Evolutionary conservation across 176 grass and related monocot genomes (phyloP), one percentile per base, ranked within the genome.

Genomic region (Lolium multiflorum): DNA sequence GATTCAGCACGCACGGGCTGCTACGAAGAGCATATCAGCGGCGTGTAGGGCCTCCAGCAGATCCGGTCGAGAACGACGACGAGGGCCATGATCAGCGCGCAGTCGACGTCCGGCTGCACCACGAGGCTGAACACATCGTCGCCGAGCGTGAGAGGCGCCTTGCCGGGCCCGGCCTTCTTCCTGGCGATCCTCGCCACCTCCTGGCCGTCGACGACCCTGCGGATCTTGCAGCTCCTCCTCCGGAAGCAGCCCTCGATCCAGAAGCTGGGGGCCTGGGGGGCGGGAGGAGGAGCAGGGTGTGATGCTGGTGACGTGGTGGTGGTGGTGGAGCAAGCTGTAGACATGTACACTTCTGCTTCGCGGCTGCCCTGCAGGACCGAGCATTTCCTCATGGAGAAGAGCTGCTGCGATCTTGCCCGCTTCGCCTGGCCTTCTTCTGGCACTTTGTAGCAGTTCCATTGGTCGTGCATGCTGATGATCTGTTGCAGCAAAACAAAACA

Each of bases 111-210:
- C 0, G 89, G 92, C 37, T 87, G 76, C 60, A 98, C 76, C 1
- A 80, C 54, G 1, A 98, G 88, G 80, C 81, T 98, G 89, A 98
- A 96, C 31, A 98, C 97, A 28, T 98, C 97, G 21, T 96, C 82
- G 0, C 84, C 87, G 26, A 98, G 89, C 31, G 76, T 86, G 74
- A 74, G 12, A 20, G 83, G 39, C 1, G 49, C 74, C 56, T 31
- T 31, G 0, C 1, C 72, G 31, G 7, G 47, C 14, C 38, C 54
- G 2, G 57, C 78, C 58, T 84, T 92, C 77, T 95, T 95, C 67
- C 84, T 86, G 0, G 22, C 84, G 60, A 98, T 91, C 65, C 90
- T 84, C 0, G 97, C 97, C n/a, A 92, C 93, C 52, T 94, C 90
- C 77, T 91, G 60, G 17, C 94, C 97, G 0, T 82, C 68, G 16